Percentiles rank a stretch among this genome's conserved stretches.
Evolutionary conservation across 805 yeast genomes (phyloP).

Genomic region (Zygotorulaspora danielsina): DNA sequence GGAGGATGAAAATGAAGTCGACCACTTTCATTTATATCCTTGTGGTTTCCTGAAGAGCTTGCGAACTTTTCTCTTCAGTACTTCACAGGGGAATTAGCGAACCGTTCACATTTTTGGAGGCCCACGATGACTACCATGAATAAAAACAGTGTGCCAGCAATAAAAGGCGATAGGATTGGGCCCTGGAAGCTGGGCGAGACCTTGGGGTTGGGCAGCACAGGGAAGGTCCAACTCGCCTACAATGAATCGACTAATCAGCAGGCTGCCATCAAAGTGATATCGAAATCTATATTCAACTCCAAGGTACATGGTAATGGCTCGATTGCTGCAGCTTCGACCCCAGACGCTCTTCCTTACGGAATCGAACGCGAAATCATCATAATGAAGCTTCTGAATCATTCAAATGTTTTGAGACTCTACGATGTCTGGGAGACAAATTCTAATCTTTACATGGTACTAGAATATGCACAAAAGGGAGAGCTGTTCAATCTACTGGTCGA

Average conservation of each 20-base stretch:
- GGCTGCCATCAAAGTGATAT: conserved; percentile 96
- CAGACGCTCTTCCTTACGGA: conserved; percentile 70
- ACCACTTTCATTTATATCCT: background rate
- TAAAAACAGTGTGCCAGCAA: conserved; percentile 19
- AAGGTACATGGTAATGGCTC: conserved; percentile 31
- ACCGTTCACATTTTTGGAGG: background rate
- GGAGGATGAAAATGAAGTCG: background rate
- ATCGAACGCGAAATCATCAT: conserved; percentile 81
- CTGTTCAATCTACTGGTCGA: conserved; percentile 87
- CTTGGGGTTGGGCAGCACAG: conserved; percentile 93
- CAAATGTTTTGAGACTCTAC: conserved; percentile 70
- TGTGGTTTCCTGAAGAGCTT: background rate
- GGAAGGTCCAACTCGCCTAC: conserved; percentile 88
- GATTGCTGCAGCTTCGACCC: conserved; percentile 41
- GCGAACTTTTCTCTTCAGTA: background rate
- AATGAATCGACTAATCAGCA: conserved; percentile 78
- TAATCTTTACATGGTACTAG: conserved; percentile 79
- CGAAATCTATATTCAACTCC: conserved; percentile 60
- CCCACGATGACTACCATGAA: conserved; percentile 11
- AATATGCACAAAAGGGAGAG: conserved; percentile 97
- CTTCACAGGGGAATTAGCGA: background rate
- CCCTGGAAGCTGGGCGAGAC: conserved; percentile 97
- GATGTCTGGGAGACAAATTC: conserved; percentile 88
- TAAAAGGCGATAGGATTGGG: conserved; percentile 54
- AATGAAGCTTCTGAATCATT: conserved; percentile 75